Conservation (phyloP, 495 filamentous ascomycete genomes). For the Penicillium malachiteum region DNA sequence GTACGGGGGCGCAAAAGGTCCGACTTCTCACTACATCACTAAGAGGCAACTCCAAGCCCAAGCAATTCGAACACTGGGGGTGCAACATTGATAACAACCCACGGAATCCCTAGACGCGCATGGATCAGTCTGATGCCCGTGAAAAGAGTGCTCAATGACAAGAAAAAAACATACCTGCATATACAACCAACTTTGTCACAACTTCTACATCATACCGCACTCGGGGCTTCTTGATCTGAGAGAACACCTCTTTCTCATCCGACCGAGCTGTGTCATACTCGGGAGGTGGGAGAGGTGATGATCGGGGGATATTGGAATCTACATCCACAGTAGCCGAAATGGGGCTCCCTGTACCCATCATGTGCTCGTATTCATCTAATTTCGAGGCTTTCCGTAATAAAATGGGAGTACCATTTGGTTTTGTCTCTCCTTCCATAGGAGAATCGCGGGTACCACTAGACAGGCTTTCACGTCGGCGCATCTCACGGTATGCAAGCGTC, state of each 20-base stretch:
- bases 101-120: conserved; percentile 27
- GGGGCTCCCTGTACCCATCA: conserved; percentile 62
- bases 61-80: conserved; percentile 30
- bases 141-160: not conserved
- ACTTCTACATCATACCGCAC: conserved; percentile 97
- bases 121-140: not conserved
- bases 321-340: conserved; percentile 26
- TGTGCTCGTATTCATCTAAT: conserved; percentile 62
- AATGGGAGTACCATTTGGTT: conserved; percentile 16
- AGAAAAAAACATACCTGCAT: conserved; percentile 64
- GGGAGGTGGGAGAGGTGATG: conserved; percentile 34
- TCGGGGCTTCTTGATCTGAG: conserved; percentile 77
- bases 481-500: conserved; percentile 87
- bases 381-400: conserved; percentile 37
- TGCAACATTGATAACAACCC: conserved; percentile 33
- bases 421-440: conserved; percentile 22
- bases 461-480: conserved; percentile 73
- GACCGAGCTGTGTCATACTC: conserved; percentile 37
- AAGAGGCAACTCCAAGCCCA: conserved; percentile 32
- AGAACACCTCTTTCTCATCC: conserved; percentile 81
- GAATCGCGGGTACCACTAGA: conserved; percentile 31
- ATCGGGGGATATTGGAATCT: conserved; percentile 14
- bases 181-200: conserved; percentile 93
- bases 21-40: conserved; percentile 6
- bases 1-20: not conserved